A percentile compares a stretch with the other conserved stretches of the same genome.
Conservation (phyloP, 495 filamentous ascomycete genomes). For the Talaromyces liani region DNA sequence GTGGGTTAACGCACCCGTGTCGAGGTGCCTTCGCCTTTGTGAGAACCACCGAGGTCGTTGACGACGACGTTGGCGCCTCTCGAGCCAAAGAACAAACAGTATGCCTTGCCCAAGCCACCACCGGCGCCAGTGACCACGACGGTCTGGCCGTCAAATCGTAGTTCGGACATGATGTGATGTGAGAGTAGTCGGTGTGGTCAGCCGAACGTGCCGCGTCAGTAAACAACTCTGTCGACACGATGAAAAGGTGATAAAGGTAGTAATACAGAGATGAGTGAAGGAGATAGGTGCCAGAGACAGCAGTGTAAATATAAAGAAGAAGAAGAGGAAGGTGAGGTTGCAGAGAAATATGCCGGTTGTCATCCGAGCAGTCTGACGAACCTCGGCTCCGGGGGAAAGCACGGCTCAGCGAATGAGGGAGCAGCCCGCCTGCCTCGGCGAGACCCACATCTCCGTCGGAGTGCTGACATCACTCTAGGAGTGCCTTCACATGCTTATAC, state of each 20-base stretch:
- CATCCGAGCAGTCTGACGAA: conserved; percentile 30
- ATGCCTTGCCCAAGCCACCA: conserved; percentile 88
- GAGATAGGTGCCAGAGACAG: not conserved
- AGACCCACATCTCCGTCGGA: not conserved
- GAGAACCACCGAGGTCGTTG: conserved; percentile 91
- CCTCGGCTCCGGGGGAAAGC: conserved; percentile 24
- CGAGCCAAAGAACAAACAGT: conserved; percentile 85
- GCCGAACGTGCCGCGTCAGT: not conserved
- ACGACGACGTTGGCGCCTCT: conserved; percentile 94
- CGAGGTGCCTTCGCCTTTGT: conserved; percentile 88
- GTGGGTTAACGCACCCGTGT: conserved; percentile 53
- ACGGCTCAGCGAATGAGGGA: not conserved
- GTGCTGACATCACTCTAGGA: not conserved
- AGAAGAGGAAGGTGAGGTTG: conserved; percentile 13
- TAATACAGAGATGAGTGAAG: not conserved
- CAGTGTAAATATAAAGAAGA: conserved; percentile 15
- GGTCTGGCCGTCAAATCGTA: conserved; percentile 93
- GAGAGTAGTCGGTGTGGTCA: not conserved
- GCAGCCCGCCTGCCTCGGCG: conserved; percentile 2
- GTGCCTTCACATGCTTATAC: not conserved
- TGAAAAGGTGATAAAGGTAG: not conserved
- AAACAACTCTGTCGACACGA: not conserved
- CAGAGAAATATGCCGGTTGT: conserved; percentile 10
- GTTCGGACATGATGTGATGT: conserved; percentile 54
- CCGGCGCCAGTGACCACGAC: conserved; percentile 96